Conservation (phyloP, 768 basidiomycete species). For the Rickenella mellea region DNA sequence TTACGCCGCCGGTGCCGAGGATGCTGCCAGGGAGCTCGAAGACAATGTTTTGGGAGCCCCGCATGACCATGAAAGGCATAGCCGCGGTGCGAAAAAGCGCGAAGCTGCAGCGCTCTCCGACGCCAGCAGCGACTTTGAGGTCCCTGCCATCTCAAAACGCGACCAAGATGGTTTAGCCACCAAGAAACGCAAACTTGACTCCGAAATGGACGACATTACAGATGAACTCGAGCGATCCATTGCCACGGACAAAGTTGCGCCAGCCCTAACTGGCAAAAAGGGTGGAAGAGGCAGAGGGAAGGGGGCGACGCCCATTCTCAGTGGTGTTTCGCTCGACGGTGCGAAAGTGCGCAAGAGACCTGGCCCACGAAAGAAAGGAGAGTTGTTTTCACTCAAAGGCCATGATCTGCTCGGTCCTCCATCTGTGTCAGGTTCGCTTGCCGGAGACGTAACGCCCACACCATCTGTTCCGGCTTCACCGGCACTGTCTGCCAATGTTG, state of each 20-base stretch:
- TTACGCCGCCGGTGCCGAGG: conserved; percentile 30
- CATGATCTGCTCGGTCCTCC: conserved; percentile 38
- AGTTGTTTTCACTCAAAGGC: conserved; percentile 40
- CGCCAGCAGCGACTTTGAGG: conserved; percentile 48
- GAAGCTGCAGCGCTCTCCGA: conserved; percentile 44
- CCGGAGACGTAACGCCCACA: conserved; percentile 63
- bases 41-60: conserved; percentile 37
- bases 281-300: no score
- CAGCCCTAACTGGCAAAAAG: conserved; percentile 29
- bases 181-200: conserved; percentile 60
- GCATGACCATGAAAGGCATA: conserved; percentile 29
- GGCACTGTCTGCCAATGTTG: conserved; percentile 41
- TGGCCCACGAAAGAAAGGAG: conserved; percentile 47
- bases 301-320: conserved; percentile 17
- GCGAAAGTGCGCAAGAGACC: conserved; percentile 43
- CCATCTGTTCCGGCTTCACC: conserved; percentile 69
- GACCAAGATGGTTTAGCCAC: conserved; percentile 33
- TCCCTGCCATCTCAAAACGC: conserved; percentile 22
- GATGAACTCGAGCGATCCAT: conserved; percentile 41
- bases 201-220: conserved; percentile 21
- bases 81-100: conserved; percentile 39
- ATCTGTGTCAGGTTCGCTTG: conserved; percentile 43
- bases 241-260: conserved; percentile 18
- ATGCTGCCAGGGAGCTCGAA: conserved; percentile 49
- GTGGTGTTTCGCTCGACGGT: no score